Base-by-base conservation (phyloP, 148 eudicot species). In the Talinum fruticosum region DNA sequence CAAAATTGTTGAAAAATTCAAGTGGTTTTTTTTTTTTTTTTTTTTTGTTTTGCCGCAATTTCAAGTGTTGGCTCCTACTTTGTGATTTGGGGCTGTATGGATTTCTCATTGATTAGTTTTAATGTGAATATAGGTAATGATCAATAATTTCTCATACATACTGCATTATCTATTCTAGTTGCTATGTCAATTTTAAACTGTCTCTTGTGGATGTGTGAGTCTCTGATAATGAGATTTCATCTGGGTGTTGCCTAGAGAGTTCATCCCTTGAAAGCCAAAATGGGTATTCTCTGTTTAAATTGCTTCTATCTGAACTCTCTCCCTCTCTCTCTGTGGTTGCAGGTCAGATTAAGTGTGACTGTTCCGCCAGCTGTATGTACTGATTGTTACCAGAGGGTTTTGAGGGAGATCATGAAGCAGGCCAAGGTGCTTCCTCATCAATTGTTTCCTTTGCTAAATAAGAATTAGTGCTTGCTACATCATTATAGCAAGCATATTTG, bases 331-430 rank as follows among this genome's bases (percentile, higher is more conserved):
- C 57, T 47, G 8, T 76, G 10, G 71, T 59, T 86, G 82, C 93
- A 96, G 99, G 92, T 89, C 49, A 85, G 83, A 75, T 84, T 96
- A 87, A 91, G 88, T 74, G 93, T 96, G 54, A 89, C 79, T 84
- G 99, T 96, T 85, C 99, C 99, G 69, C 71, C 83, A 69, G 88
- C 70, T 76, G 98, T 96, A 72, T 96, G 99, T 57, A 90, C 89
- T 61, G 97, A 96, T 84, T 90, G 93, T 70, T 91, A 91, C 84
- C 84, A 75, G 76, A 83, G 77, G 76, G 87, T 96, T 78, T 70
- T 96, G 72, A 82, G 79, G 38, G 95, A 96, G 86, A 79, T 90
- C 62, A 85, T 79, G 78, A 96, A 91, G 87, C 81, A 75, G 38
- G 82, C 97, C 5, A 93, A 96, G 99, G 99, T 96, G 80, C 34